phyloP scores from a whole-genome alignment of 2,329 filamentous ascomycete species.

The Didymella arachidicola region DNA sequence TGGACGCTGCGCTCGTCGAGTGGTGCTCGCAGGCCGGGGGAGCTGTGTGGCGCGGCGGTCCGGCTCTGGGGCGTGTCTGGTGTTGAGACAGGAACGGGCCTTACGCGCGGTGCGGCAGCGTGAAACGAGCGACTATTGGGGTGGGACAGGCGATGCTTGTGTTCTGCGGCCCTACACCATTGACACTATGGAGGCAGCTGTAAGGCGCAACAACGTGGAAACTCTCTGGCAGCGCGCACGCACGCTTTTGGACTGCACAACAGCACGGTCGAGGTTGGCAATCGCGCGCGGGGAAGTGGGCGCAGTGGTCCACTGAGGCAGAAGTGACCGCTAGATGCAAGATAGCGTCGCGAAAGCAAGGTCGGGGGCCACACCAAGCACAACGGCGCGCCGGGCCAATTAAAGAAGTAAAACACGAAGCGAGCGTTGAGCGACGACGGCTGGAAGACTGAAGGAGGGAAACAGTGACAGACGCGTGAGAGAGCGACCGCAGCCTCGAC shows the following conservation, averaged over 20 bases:
- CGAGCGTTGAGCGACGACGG: conserved; percentile 27
- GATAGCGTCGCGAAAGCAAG: conserved; percentile 18
- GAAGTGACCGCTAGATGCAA: conserved; percentile 8
- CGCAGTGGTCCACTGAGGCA: conserved; percentile 12
- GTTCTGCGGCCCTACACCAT: conserved; percentile 31
- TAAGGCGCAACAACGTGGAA: conserved; percentile 14
- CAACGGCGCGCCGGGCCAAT: conserved; percentile 27
- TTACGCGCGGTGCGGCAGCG: conserved; percentile 33
- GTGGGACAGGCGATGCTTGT: conserved; percentile 38
- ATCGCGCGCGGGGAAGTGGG: conserved; percentile 22
- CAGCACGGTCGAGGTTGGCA: conserved; percentile 18
- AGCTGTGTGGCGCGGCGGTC: conserved; percentile 3
- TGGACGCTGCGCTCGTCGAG: conserved; percentile 18
- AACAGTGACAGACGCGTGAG: conserved; percentile 19
- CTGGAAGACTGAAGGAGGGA: conserved; percentile 18
- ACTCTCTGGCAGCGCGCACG: conserved; percentile 20
- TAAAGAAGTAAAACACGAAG: conserved; percentile 14
- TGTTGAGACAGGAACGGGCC: conserved; percentile 30
- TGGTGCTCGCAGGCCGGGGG: conserved; percentile 5
- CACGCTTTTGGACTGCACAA: conserved; percentile 17
- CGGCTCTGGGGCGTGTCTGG: conserved; percentile 23
- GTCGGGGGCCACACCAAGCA: conserved; percentile 17
- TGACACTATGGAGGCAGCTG: conserved; percentile 23
- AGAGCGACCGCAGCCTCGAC: conserved; percentile 8
- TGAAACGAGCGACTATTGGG: conserved; percentile 45